Evolutionary conservation across 2,329 filamentous ascomycete genomes (phyloP), one percentile per base, ranked within the genome.

Genomic region (Pyrenochaeta sp.): DNA sequence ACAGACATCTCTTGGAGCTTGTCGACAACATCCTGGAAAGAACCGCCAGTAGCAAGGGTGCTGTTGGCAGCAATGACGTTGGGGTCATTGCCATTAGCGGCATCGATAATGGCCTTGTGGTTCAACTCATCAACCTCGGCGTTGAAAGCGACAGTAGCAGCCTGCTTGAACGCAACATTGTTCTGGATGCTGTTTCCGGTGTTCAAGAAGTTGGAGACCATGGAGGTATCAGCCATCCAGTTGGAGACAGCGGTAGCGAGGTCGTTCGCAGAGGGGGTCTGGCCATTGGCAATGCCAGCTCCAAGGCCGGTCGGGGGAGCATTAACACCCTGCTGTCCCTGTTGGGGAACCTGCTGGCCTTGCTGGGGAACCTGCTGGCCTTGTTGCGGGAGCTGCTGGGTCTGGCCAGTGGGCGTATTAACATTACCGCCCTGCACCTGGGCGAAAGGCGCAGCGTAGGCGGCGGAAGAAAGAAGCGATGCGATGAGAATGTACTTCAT

Each of bases 181-280:
- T 70, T 69, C 50, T 58, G 54, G 41, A 68, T 68, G 52, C 40
- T 56, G 11, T 48, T 42, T 24, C 67, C 68, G 3, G 51, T 64
- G 58, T 71, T 67, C 31, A 68, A 51, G 59, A 72, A 72, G 57
- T 63, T 63, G 43, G 68, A 70, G 11, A 72, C 68, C 59, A 70
- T 69, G 14, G 62, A 66, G 15, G 68, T 72, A 21, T 72, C 68
- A 28, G 68, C 63, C 57, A 51, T 47, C 68, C 68, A 72, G 53
- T 70, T 70, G 28, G 65, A 51, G 39, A 70, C 65, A 20, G 68
- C 68, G 22, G 62, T 69, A 17, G 66, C 62, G 32, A 69, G 63
- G 24, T 68, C 64, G 18, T 37, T 48, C 3, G 55, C 36, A 9
- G 50, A 53, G 14, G 65, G 65, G 6, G 63, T 66, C 31, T 63